Percentiles rank a stretch among this genome's conserved stretches.
Conservation (phyloP, 768 basidiomycete genomes). For the Tulasnella sp. region DNA sequence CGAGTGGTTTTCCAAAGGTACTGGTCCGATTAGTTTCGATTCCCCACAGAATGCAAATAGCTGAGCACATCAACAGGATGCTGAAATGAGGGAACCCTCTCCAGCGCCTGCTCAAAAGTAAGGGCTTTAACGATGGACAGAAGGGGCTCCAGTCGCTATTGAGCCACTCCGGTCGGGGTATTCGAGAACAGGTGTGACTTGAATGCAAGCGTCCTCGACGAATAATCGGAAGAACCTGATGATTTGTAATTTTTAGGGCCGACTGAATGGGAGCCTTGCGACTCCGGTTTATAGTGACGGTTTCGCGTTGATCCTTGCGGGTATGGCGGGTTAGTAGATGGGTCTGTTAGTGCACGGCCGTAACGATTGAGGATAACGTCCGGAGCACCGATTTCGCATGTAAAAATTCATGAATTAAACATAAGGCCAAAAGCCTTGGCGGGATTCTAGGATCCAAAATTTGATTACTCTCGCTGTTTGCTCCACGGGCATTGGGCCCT, state of each 20-base stretch:
- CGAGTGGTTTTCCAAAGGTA: not conserved
- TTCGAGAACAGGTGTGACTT: not conserved
- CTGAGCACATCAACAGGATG: not conserved
- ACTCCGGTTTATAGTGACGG: not conserved
- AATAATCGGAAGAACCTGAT: not conserved
- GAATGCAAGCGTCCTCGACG: not conserved
- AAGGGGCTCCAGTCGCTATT: not conserved
- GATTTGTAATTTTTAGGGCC: not conserved
- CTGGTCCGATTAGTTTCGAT: not conserved
- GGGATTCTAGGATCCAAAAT: no score
- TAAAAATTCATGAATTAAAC: no score
- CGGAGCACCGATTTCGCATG: no score
- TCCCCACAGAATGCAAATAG: not conserved
- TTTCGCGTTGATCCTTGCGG: not conserved
- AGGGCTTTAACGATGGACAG: not conserved
- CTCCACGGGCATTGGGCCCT: no score
- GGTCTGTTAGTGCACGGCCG: no score
- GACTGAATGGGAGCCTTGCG: not conserved
- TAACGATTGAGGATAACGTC: no score
- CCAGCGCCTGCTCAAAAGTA: not conserved
- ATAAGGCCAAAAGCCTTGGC: no score
- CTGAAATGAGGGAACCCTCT: not conserved
- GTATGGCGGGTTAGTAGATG: no score
- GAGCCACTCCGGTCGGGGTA: not conserved
- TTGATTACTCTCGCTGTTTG: no score